These are phyloP conservation scores for Cystobasidium sp. DNA, from an alignment of 1,284 basidiomycete genomes.

Conservation along the genomic window DNA sequence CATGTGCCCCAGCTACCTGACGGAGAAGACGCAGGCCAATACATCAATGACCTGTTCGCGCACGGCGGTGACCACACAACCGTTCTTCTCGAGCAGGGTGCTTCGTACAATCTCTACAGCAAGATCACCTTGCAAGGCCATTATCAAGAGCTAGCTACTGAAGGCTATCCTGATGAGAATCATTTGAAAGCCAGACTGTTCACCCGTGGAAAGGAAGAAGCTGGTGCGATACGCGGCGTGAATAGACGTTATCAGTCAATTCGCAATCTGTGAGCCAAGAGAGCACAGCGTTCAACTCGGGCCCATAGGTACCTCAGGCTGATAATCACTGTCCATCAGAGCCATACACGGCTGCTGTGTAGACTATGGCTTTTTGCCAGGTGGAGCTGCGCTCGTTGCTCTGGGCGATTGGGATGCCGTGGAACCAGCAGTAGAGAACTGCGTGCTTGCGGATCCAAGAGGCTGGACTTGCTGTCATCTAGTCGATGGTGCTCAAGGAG, in stretches of 20 bases:
- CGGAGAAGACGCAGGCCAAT: slow-evolving; percentile 44
- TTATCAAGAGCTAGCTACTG: slow-evolving; percentile 49
- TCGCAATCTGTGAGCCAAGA: slow-evolving; percentile 45
- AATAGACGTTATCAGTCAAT: slow-evolving; percentile 41
- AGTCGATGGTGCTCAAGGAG: slow-evolving; percentile 17
- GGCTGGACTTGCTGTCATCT: slow-evolving; percentile 51
- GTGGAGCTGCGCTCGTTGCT: slow-evolving; percentile 48
- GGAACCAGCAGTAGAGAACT: slow-evolving; percentile 49
- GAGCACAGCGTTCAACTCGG: too few species aligned
- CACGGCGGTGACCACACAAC: slow-evolving; percentile 47
- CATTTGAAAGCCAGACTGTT: slow-evolving; percentile 48
- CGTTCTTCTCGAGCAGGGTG: slow-evolving; percentile 46
- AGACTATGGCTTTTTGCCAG: slow-evolving; percentile 50
- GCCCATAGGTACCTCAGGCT: background rate
- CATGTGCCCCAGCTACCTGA: slow-evolving; percentile 13
- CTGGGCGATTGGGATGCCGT: slow-evolving; percentile 49
- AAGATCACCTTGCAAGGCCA: slow-evolving; percentile 46
- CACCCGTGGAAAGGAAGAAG: slow-evolving; percentile 50
- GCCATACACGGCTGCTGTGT: slow-evolving; percentile 36
- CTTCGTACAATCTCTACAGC: slow-evolving; percentile 47
- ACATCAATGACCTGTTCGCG: slow-evolving; percentile 49
- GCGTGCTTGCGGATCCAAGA: slow-evolving; percentile 51
- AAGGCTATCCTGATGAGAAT: slow-evolving; percentile 50
- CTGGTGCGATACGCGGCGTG: slow-evolving; percentile 48
- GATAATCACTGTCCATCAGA: slow-evolving; percentile 4